Base-by-base conservation (phyloP, 2,329 filamentous ascomycete genomes). In the Pseudogymnoascus sp. region DNA sequence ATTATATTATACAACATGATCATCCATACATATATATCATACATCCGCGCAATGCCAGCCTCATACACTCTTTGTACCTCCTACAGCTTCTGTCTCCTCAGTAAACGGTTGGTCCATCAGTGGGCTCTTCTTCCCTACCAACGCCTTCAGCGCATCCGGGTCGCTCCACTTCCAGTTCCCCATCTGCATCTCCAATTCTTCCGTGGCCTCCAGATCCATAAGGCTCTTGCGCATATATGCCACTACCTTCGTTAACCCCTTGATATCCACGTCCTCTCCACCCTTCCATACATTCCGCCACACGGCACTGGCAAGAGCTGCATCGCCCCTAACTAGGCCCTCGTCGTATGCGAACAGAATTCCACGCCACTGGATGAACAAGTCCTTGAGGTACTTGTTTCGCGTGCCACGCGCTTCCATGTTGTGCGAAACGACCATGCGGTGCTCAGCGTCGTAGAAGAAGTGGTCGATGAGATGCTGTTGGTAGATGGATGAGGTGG, bases 281-380 rank as follows among this genome's bases (percentile, higher is more conserved):
- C 84, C 90, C 77, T 93, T 92, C 80, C 91, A 96, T 62, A 99
- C 72, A 75, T 97, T 97, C 70, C 94, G 83, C 94, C 94, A 99
- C 58, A 99, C 80, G 7, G 94, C 94, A 42, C 88, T 81, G 3
- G 87, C 90, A 12, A 94, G 80, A 62, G 90, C 83, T 12, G 89
- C 87, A 72, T 95, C 90, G 8, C 88, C 88, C 73, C 86, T 87
- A 67, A 86, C 80, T 48, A 95, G 72, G 0, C 89, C 90, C 77
- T 94, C 90, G 72, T 95, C 90, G 73, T 92, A 94, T 1, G 91
- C 90, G 6, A 92, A 82, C 21, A 96, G 80, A 61, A 92, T 79
- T 31, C 92, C 94, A 62, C 94, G 87, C 90, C 93, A 99, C 76
- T 96, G 92, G 64, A 92, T 80, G 70, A 94, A 97, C 63, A 97